Conservation (phyloP, 495 filamentous ascomycete species). For the Bryoglossum gracile region DNA sequence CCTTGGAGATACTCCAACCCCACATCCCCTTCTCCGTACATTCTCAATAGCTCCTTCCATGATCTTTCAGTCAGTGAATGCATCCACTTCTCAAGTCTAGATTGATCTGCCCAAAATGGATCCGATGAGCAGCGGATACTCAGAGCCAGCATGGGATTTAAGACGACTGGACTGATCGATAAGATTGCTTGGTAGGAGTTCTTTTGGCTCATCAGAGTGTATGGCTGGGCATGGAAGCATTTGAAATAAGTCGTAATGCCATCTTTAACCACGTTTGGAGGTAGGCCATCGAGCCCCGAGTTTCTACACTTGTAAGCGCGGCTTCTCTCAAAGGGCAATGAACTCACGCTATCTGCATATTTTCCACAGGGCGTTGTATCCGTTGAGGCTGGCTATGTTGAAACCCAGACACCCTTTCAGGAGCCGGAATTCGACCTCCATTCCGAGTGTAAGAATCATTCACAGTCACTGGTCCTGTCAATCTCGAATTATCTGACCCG, state of each 20-base stretch:
- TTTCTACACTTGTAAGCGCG: not conserved
- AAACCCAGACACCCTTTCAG: no score
- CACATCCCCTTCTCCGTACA: constrained; percentile 6
- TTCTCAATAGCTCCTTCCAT: not conserved
- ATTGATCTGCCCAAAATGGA: constrained; percentile 5
- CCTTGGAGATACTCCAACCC: constrained; percentile 6
- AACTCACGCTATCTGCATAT: no score
- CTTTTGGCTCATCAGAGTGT: not conserved
- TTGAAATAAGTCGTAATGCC: constrained; percentile 7
- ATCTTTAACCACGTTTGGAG: constrained; percentile 5
- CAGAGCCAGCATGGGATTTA: constrained; percentile 10
- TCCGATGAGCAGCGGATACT: constrained; percentile 7
- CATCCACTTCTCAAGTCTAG: not conserved
- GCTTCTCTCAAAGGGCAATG: no score
- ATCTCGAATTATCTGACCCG: no score
- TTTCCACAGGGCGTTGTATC: no score
- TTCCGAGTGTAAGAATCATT: no score
- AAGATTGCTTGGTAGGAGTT: not conserved
- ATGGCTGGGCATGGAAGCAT: constrained; percentile 11
- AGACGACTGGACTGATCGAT: not conserved
- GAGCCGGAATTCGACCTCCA: no score
- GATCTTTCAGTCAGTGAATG: constrained; percentile 5
- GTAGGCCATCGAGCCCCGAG: not conserved
- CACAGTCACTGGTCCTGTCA: no score
- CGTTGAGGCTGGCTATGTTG: no score